Evolutionary conservation across 805 yeast species (phyloP).

Genomic region (Kazachstania martiniae): DNA sequence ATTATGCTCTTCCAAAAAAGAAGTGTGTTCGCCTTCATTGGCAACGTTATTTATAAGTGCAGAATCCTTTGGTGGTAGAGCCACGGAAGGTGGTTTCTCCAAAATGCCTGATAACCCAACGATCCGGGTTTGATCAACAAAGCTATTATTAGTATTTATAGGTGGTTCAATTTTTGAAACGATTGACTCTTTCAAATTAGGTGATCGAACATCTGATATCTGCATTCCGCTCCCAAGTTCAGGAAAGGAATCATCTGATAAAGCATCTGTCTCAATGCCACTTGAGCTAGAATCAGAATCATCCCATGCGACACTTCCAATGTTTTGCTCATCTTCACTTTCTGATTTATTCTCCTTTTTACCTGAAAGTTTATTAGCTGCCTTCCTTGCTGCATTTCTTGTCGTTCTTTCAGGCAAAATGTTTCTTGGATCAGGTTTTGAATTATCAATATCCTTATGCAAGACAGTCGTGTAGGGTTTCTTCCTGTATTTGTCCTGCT

Average conservation of each 20-base stretch:
- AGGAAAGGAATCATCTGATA: too few species aligned
- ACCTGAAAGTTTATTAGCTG: conserved; percentile 19
- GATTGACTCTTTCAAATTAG: background rate
- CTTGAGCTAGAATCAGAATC: background rate
- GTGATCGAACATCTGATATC: too few species aligned
- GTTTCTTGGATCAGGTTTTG: conserved; percentile 23
- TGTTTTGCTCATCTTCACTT: conserved; percentile 1
- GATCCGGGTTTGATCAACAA: background rate
- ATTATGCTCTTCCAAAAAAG: background rate
- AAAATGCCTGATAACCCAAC: background rate
- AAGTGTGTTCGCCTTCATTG: too few species aligned
- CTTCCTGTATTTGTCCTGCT: conserved; percentile 6
- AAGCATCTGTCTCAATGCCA: too few species aligned
- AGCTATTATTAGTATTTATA: too few species aligned
- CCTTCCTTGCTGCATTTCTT: conserved; percentile 24
- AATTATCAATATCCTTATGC: conserved; percentile 23
- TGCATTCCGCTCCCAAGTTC: too few species aligned
- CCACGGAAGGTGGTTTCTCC: background rate
- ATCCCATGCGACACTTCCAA: conserved; percentile 1
- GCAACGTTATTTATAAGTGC: background rate
- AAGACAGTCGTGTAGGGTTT: conserved; percentile 23
- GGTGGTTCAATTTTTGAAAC: background rate
- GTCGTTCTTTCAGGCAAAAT: conserved; percentile 19
- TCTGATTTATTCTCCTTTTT: background rate
- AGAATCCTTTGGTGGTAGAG: too few species aligned